Base-by-base conservation (phyloP, 2,329 filamentous ascomycete genomes). In the Cytospora piceae region DNA sequence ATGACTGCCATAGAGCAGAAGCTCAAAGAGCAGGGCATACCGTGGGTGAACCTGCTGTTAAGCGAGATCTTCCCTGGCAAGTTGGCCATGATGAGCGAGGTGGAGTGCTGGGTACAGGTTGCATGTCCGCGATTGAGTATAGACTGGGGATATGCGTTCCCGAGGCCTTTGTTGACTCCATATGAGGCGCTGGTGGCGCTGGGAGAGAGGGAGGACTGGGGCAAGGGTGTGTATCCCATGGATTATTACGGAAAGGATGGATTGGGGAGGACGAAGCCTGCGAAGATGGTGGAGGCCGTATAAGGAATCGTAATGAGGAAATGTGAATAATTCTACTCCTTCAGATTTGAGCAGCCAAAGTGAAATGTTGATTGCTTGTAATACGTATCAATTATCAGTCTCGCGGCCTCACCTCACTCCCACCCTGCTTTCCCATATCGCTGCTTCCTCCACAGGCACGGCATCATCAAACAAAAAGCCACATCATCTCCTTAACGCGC, bases 71-170 rank as follows among this genome's bases (percentile, higher is more conserved):
- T 98, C 76, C 95, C 96, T 0, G 94, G 93, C 0, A 99, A 98
- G 80, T 79, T 99, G 70, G 93, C 92, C 0, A 88, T 95, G 82
- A 97, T 99, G 93, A 79, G 81, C 34, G 94, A 98, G 73, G 92
- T 99, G 2, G 94, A 97, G 74, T 96, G 93, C 72, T 99, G 95
- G 95, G 94, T 99, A 49, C 95, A 99, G 78, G 93, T 99, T 59
- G 95, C 95, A 6, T 99, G 95, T 78, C 95, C 95, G n/a, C 82
- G 95, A 58, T 75, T 99, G 75, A 98, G 94, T 77, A 99, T 99
- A 71, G 95, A 99, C 79, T 99, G 95, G 95, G 95, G 95, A 0
- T 98, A 98, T 79, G 95, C 95, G 0, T 99, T 99, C 74, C 87
- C 93, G 1, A 81, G 92, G 56, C 95, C 95, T 57, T 76, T 99